phyloP scores from a whole-genome alignment of 371 early-diverging fungal genomes.

The Actinomortierella wolfii region DNA sequence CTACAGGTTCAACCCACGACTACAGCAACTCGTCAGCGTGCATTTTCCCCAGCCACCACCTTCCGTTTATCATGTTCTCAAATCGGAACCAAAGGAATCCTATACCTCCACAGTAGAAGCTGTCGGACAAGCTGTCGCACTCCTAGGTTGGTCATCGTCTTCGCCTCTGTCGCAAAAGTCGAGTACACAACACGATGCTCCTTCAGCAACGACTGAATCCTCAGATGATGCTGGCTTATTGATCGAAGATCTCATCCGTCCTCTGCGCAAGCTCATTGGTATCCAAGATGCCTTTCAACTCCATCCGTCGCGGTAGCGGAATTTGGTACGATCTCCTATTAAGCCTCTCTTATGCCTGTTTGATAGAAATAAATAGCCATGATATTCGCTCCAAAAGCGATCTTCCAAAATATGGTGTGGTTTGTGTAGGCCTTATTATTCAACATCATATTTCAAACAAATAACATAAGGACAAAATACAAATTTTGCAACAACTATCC shows the following conservation, averaged over 20 bases:
- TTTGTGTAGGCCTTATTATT: too few species aligned
- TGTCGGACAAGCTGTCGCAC: conserved; percentile 40
- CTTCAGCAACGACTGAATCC: too few species aligned
- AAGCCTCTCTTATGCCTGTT: too few species aligned
- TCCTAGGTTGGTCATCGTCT: conserved; percentile 32
- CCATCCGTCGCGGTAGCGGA: too few species aligned
- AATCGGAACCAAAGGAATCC: conserved; percentile 39
- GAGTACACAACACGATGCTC: too few species aligned
- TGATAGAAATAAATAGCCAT: too few species aligned
- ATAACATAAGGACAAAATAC: too few species aligned
- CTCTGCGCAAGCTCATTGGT: conserved; percentile 37
- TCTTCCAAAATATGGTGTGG: too few species aligned
- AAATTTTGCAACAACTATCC: too few species aligned
- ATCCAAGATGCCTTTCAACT: conserved; percentile 25
- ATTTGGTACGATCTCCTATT: too few species aligned
- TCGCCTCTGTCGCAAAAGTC: neutral
- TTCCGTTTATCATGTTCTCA: conserved; percentile 42
- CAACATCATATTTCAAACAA: too few species aligned
- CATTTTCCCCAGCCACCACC: conserved; percentile 40
- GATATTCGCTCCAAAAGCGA: too few species aligned
- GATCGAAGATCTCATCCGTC: conserved; percentile 38
- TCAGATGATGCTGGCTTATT: conserved; percentile 14
- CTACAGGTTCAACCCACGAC: conserved; percentile 44
- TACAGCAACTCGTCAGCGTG: conserved; percentile 28
- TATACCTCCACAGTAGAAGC: conserved; percentile 47